These are phyloP conservation scores for Schoenoplectus triqueter DNA, from an alignment of 202 grass and related monocot genomes.

Conservation along the genomic window DNA sequence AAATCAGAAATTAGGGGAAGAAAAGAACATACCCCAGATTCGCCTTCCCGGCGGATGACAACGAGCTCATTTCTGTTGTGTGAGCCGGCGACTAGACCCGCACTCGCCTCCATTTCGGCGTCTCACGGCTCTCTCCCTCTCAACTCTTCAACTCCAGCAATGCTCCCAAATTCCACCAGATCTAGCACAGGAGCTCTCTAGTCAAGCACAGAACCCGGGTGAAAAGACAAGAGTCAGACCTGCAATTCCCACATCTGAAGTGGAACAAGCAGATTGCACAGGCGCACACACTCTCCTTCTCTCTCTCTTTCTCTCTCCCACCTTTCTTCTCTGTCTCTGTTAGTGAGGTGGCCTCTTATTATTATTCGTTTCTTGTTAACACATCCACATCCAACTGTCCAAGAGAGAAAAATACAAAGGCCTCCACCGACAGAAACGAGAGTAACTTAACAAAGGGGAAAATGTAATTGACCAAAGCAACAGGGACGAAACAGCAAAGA, in stretches of 20 bases:
- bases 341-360: slow-evolving; percentile 40
- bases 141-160: background rate
- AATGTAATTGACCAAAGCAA: background rate
- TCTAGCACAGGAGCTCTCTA: slow-evolving; percentile 20
- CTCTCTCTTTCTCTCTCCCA: background rate
- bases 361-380: slow-evolving; percentile 41
- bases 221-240: slow-evolving; percentile 17
- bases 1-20: slow-evolving; percentile 7
- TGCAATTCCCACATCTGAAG: slow-evolving; percentile 36
- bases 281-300: background rate
- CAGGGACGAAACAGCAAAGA: background rate
- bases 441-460: background rate
- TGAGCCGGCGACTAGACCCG: slow-evolving; percentile 83
- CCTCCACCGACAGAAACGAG: slow-evolving; percentile 34
- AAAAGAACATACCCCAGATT: slow-evolving; percentile 42
- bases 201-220: background rate
- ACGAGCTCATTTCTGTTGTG: slow-evolving; percentile 98
- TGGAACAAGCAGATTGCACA: slow-evolving; percentile 18
- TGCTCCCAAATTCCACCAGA: slow-evolving; percentile 27
- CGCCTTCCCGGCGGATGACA: slow-evolving; percentile 85
- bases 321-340: background rate
- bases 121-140: slow-evolving; percentile 1
- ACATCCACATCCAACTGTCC: slow-evolving; percentile 27
- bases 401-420: slow-evolving; percentile 21
- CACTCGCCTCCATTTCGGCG: slow-evolving; percentile 74